phyloP scores from a whole-genome alignment of 352 stramenopile species.

The Pythium brachiatum region DNA sequence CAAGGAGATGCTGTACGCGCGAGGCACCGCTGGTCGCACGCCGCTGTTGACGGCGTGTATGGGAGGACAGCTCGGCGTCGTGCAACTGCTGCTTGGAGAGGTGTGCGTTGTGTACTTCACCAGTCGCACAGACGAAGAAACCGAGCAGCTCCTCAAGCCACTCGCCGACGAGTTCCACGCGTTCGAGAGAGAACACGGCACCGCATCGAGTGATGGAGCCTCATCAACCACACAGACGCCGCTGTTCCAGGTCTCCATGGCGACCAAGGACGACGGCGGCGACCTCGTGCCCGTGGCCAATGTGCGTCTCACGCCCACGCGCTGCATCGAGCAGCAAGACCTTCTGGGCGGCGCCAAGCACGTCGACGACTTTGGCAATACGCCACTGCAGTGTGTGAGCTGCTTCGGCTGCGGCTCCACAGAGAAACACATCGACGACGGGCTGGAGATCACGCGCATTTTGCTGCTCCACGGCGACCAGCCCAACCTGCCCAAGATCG shows the following conservation, averaged over 20 bases:
- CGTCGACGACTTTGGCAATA: conserved; percentile 79
- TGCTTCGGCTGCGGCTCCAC: conserved; percentile 75
- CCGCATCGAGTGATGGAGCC: neutral
- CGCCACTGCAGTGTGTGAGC: conserved; percentile 67
- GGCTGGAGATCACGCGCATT: conserved; percentile 55
- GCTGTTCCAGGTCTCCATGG: conserved; percentile 49
- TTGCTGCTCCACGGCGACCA: conserved; percentile 67
- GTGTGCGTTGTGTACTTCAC: conserved; percentile 65
- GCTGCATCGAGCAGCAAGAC: conserved; percentile 38
- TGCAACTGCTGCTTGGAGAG: conserved; percentile 63
- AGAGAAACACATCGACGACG: conserved; percentile 58
- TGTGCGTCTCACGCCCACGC: conserved; percentile 44
- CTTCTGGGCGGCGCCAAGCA: conserved; percentile 47
- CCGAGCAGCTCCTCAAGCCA: conserved; percentile 38
- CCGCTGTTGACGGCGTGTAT: conserved; percentile 67
- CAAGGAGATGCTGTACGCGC: conserved; percentile 28
- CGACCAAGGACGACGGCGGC: conserved; percentile 34
- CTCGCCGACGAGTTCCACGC: conserved; percentile 26
- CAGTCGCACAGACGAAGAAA: conserved; percentile 43
- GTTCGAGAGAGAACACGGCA: conserved; percentile 1
- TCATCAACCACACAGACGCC: neutral
- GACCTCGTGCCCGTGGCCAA: conserved; percentile 44
- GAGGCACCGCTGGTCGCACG: conserved; percentile 55
- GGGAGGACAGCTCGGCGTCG: conserved; percentile 56
- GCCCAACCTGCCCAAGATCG: conserved; percentile 62